phyloP scores from a whole-genome alignment of 805 yeast species.

The Wickerhamomyces tratensis region DNA sequence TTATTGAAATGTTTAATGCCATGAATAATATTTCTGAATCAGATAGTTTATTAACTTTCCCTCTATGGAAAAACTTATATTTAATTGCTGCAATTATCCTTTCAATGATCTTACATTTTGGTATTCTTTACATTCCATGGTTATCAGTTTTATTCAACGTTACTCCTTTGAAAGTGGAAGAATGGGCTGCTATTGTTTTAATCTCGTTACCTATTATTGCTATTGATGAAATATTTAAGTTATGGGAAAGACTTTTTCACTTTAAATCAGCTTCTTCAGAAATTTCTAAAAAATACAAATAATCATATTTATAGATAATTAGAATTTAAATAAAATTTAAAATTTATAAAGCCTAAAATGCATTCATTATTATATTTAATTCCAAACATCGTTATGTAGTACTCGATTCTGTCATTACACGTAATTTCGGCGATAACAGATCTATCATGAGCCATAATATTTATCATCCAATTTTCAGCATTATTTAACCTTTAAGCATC shows the following conservation, averaged over 20 bases:
- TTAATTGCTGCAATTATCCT: slow-evolving; percentile 25
- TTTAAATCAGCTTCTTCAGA: background rate
- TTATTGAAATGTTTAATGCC: slow-evolving; percentile 32
- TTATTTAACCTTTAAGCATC: too few species aligned
- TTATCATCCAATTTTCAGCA: too few species aligned
- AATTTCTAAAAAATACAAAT: too few species aligned
- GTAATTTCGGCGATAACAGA: too few species aligned
- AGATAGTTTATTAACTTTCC: slow-evolving; percentile 26
- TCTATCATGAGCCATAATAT: too few species aligned
- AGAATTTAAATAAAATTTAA: too few species aligned
- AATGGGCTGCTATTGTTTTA: slow-evolving; percentile 26
- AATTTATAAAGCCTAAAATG: too few species aligned
- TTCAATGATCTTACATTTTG: slow-evolving; percentile 24
- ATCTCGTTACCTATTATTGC: slow-evolving; percentile 27
- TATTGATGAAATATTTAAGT: slow-evolving; percentile 27
- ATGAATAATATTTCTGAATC: slow-evolving; percentile 28
- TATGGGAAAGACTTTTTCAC: slow-evolving; percentile 19
- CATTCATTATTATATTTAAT: too few species aligned
- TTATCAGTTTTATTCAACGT: slow-evolving; percentile 23
- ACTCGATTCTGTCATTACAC: too few species aligned
- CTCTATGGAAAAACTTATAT: slow-evolving; percentile 28
- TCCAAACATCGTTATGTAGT: too few species aligned
- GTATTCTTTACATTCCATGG: slow-evolving; percentile 25
- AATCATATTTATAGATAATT: too few species aligned
- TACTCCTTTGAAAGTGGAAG: slow-evolving; percentile 20